Conservation (phyloP, 257 asterid genomes). For the Vinca minor region DNA sequence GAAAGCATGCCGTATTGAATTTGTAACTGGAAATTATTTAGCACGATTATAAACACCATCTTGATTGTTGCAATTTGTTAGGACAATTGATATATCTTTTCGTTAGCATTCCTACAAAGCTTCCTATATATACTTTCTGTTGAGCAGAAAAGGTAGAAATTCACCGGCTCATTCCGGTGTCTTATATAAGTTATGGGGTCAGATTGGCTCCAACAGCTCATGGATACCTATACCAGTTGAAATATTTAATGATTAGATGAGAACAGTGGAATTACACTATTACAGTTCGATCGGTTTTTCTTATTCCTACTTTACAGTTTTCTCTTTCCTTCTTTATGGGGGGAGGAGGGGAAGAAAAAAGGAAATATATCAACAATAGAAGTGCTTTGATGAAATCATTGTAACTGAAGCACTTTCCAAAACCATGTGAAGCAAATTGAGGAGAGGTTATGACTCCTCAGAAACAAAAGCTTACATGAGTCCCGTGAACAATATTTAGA, state of each 20-base stretch:
- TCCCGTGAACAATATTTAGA: conserved; percentile 35
- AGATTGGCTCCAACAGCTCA: not conserved
- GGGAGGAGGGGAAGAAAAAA: not conserved
- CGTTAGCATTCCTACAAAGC: not conserved
- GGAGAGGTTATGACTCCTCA: not conserved
- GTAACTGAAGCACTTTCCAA: not conserved
- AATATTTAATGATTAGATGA: not conserved
- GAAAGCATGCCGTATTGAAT: not conserved
- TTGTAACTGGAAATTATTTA: not conserved
- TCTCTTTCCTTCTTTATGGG: not conserved
- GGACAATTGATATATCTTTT: not conserved
- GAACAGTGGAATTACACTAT: not conserved
- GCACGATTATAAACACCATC: not conserved
- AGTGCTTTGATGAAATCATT: not conserved
- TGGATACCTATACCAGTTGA: not conserved
- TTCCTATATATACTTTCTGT: not conserved
- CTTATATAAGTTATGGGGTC: not conserved
- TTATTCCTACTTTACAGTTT: no score
- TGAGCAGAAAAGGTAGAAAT: not conserved
- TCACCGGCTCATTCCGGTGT: not conserved
- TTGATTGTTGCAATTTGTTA: not conserved
- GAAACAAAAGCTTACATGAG: conserved; percentile 24
- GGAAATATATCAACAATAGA: not conserved
- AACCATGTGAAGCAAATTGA: not conserved
- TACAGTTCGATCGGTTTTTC: not conserved